Evolutionary conservation across 306 rosid species (phyloP), one percentile per base, ranked within the genome.

Genomic region (Cucurbita moschata): DNA sequence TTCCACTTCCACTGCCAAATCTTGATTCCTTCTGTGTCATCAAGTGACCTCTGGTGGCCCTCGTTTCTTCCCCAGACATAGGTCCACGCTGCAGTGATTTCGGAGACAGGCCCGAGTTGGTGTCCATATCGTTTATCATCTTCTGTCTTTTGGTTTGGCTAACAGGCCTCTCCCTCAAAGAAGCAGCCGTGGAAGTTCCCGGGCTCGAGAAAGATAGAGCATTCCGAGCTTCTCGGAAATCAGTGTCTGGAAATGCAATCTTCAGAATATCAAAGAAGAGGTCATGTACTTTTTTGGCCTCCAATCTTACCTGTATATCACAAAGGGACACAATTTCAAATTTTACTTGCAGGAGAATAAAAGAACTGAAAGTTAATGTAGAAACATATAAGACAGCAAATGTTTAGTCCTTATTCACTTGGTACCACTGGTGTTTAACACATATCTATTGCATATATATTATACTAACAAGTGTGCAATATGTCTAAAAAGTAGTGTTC

Each of bases 221-320:
- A 75, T 77, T 81, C 75, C 92, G 85, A 75, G 86, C 90, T 79
- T 89, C 96, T 77, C 84, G 85, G 50, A 94, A 90, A 77, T 94
- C 97, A 12, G 85, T 82, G 77, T 90, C 94, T 0, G 96, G 84
- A 86, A 94, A 94, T 63, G 89, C 87, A 77, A 82, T 85, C 83
- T 89, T 89, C 88, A 90, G 78, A 72, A 87, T 86, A 67, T 89
- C 95, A 66, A 94, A 90, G 72, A 90, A 94, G 79, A 94, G 92
- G 83, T 87, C 92, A 16, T 94, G 98, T 58, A 90, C 96, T 83
- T 89, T 90, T 83, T 85, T 87, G 42, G 97, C 97, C 84, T 94
- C 98, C 18, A 83, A 44, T 78, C 89, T 81, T 69, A 90, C 96
- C 98, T 94, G 96, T 37, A 64, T 72, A 75, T 67, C 72, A 30